These are phyloP conservation scores for Mycena haematopus DNA, from an alignment of 768 basidiomycete species.

Conservation along the genomic window DNA sequence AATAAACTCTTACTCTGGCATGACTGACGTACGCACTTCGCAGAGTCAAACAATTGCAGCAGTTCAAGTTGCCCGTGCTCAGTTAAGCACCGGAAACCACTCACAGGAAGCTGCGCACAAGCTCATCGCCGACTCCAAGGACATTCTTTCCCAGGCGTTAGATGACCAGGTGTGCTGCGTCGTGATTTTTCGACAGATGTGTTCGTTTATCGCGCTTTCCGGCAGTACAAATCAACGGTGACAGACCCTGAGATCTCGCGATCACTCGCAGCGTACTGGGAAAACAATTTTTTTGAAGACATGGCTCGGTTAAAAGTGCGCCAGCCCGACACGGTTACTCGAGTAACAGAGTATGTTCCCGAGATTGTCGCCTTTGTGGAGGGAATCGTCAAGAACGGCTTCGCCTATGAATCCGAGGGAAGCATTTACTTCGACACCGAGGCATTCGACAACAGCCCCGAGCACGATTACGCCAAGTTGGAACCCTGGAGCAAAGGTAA, in stretches of 20 bases:
- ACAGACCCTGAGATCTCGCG: conserved; percentile 88
- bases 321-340: conserved; percentile 88
- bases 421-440: conserved; percentile 93
- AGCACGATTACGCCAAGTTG: conserved; percentile 90
- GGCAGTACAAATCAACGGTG: conserved; percentile 77
- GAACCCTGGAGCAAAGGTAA: conserved; percentile 98
- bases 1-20: conserved; percentile 27
- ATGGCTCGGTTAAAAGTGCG: conserved; percentile 90
- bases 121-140: conserved; percentile 77
- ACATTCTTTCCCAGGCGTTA: conserved; percentile 74
- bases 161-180: conserved; percentile 68
- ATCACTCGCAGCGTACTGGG: conserved; percentile 86
- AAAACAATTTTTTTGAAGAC: conserved; percentile 86
- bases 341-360: conserved; percentile 96
- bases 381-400: conserved; percentile 85
- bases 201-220: conserved; percentile 19
- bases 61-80: conserved; percentile 53
- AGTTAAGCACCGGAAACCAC: conserved; percentile 48
- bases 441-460: conserved; percentile 76
- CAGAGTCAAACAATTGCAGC: conserved; percentile 61
- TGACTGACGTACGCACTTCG: conserved; percentile 28
- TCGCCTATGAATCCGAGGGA: conserved; percentile 70
- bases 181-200: conserved; percentile 12
- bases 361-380: conserved; percentile 93
- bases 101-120: conserved; percentile 52